Conservation (phyloP, 2,329 filamentous ascomycete species). For the Gaeumannomyces sp. region DNA sequence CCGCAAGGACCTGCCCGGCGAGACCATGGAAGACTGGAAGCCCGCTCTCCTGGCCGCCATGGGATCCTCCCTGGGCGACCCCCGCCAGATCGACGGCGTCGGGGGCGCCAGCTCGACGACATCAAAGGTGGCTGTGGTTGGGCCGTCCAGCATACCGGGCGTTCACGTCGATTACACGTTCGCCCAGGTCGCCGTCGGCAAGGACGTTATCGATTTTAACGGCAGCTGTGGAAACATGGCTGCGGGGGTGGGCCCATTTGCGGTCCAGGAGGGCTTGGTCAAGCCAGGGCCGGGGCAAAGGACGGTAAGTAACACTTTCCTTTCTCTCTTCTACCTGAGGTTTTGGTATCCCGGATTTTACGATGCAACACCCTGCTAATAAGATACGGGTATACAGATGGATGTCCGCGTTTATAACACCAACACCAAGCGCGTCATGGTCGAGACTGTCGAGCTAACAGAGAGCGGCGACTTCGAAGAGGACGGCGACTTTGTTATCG, state of each 20-base stretch:
- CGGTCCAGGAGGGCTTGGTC: slow-evolving; percentile 43
- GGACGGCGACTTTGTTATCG: slow-evolving; percentile 48
- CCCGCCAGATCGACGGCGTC: slow-evolving; percentile 56
- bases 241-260: slow-evolving; percentile 54
- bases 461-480: slow-evolving; percentile 39
- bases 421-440: slow-evolving; percentile 52
- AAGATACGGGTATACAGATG: not conserved
- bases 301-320: not conserved
- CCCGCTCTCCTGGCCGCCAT: slow-evolving; percentile 47
- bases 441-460: slow-evolving; percentile 45
- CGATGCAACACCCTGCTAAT: not conserved
- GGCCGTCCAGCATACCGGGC: slow-evolving; percentile 29
- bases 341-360: not conserved
- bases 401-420: slow-evolving; percentile 50
- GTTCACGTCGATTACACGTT: slow-evolving; percentile 58
- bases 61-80: slow-evolving; percentile 47
- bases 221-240: slow-evolving; percentile 61
- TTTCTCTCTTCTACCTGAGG: not conserved
- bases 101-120: slow-evolving; percentile 55
- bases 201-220: slow-evolving; percentile 47
- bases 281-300: slow-evolving; percentile 14
- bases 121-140: slow-evolving; percentile 56
- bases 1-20: slow-evolving; percentile 41
- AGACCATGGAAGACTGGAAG: slow-evolving; percentile 35
- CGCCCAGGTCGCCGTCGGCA: slow-evolving; percentile 52